phyloP scores from a whole-genome alignment of 148 eudicot species.

The Simmondsia chinensis region DNA sequence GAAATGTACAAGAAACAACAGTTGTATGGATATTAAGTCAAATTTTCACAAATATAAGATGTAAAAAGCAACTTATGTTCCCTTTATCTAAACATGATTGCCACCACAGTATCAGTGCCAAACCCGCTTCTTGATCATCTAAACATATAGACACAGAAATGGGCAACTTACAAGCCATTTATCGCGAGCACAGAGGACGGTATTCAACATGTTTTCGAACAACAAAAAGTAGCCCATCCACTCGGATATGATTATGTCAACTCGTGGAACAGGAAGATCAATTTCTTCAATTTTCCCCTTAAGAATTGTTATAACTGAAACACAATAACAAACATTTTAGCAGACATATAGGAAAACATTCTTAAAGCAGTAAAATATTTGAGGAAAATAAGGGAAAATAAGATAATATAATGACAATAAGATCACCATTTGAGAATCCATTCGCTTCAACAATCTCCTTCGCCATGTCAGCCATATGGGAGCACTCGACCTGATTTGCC shows the following conservation, averaged over 20 bases:
- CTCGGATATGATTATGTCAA: slow-evolving; percentile 90
- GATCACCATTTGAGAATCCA: slow-evolving; percentile 69
- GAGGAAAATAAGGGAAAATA: slow-evolving; percentile 2
- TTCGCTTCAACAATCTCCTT: slow-evolving; percentile 76
- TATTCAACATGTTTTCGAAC: slow-evolving; percentile 89
- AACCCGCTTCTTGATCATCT: too few relatives aligned
- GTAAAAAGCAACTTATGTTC: too few relatives aligned
- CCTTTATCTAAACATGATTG: too few relatives aligned
- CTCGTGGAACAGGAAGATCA: slow-evolving; percentile 86
- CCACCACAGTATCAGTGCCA: too few relatives aligned
- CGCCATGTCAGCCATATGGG: slow-evolving; percentile 95
- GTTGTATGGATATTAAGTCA: too few relatives aligned
- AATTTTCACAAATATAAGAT: too few relatives aligned
- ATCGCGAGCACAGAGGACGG: slow-evolving; percentile 95
- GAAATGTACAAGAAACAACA: too few relatives aligned
- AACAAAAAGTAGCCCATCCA: slow-evolving; percentile 99
- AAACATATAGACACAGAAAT: background rate
- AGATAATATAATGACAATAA: background rate
- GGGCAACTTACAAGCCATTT: slow-evolving; percentile 85
- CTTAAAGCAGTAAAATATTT: too few relatives aligned
- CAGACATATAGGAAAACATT: background rate
- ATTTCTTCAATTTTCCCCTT: slow-evolving; percentile 96
- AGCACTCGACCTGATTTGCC: slow-evolving; percentile 81
- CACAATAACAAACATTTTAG: slow-evolving; percentile 6
- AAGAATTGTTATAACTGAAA: slow-evolving; percentile 75